Conservation (phyloP, 176 grass and related monocot species). For the Zoysia japonica region DNA sequence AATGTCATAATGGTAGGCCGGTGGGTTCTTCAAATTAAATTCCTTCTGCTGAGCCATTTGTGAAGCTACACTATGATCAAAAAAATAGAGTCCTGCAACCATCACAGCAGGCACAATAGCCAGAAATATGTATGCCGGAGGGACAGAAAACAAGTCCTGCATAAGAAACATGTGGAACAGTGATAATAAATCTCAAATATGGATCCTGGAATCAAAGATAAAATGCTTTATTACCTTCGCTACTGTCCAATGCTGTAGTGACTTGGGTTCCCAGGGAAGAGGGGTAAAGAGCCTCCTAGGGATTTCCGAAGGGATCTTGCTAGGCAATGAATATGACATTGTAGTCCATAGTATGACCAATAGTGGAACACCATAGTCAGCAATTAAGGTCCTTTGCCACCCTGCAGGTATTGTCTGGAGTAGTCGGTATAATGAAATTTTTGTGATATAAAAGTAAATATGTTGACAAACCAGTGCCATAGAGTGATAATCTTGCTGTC, state of each 20-base stretch:
- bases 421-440: constrained; percentile 13
- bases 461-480: constrained; percentile 68
- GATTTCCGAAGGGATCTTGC: constrained; percentile 60
- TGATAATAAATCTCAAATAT: constrained; percentile 17
- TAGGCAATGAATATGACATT: constrained; percentile 72
- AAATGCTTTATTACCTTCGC: constrained; percentile 51
- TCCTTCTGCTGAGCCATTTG: constrained; percentile 91
- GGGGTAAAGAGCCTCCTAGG: constrained; percentile 76
- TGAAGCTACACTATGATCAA: constrained; percentile 84
- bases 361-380: constrained; percentile 84
- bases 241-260: constrained; percentile 70
- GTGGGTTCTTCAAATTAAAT: constrained; percentile 85
- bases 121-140: constrained; percentile 66
- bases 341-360: constrained; percentile 80
- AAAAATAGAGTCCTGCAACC: constrained; percentile 90
- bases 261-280: constrained; percentile 76
- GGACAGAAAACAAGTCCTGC: constrained; percentile 75
- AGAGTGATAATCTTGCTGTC: constrained; percentile 60
- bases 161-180: constrained; percentile 29
- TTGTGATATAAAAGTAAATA: constrained; percentile 24
- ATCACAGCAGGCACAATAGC: constrained; percentile 77
- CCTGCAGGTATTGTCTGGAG: constrained; percentile 45
- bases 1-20: constrained; percentile 83
- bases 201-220: constrained; percentile 18
- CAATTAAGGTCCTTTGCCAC: constrained; percentile 78